A percentile compares a stretch with the other conserved stretches of the same genome.
Evolutionary conservation across 805 yeast species (phyloP).

Genomic region (Hanseniaspora lindneri): DNA sequence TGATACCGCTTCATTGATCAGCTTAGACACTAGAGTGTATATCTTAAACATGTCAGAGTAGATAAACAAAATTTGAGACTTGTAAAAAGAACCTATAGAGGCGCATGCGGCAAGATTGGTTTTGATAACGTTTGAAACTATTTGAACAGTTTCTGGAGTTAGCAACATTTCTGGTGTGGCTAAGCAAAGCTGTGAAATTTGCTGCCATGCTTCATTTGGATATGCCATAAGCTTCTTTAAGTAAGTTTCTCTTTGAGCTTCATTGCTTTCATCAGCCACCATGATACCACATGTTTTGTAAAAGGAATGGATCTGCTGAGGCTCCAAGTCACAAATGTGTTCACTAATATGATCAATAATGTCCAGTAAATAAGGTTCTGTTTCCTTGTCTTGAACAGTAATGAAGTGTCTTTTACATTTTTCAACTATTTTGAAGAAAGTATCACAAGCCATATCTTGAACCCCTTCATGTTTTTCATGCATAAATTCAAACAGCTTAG

Average conservation of each 20-base stretch:
- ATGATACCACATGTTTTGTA: slow-evolving; percentile 96
- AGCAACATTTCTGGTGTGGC: slow-evolving; percentile 69
- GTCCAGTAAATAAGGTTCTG: slow-evolving; percentile 82
- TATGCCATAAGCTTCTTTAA: slow-evolving; percentile 71
- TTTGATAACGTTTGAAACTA: slow-evolving; percentile 84
- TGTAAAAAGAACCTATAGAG: slow-evolving; percentile 86
- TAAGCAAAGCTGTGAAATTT: slow-evolving; percentile 73
- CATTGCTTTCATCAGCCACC: slow-evolving; percentile 70
- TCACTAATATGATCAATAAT: slow-evolving; percentile 71
- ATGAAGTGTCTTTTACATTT: slow-evolving; percentile 95
- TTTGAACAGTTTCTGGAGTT: slow-evolving; percentile 76
- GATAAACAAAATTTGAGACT: slow-evolving; percentile 73
- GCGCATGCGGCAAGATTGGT: slow-evolving; percentile 92
- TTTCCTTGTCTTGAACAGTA: slow-evolving; percentile 69
- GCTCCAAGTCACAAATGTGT: slow-evolving; percentile 84
- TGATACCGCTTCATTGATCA: slow-evolving; percentile 73
- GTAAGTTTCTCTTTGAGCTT: slow-evolving; percentile 56
- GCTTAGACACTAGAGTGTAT: slow-evolving; percentile 75
- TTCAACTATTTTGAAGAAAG: slow-evolving; percentile 87
- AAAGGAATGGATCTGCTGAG: slow-evolving; percentile 95
- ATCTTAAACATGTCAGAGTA: slow-evolving; percentile 82
- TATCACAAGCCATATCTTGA: slow-evolving; percentile 99
- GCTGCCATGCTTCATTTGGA: slow-evolving; percentile 91
- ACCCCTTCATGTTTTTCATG: slow-evolving; percentile 99
- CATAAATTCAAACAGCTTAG: slow-evolving; percentile 94